phyloP scores from a whole-genome alignment of 192 early-diverging fungal genomes.

The Mortierella claussenii region DNA sequence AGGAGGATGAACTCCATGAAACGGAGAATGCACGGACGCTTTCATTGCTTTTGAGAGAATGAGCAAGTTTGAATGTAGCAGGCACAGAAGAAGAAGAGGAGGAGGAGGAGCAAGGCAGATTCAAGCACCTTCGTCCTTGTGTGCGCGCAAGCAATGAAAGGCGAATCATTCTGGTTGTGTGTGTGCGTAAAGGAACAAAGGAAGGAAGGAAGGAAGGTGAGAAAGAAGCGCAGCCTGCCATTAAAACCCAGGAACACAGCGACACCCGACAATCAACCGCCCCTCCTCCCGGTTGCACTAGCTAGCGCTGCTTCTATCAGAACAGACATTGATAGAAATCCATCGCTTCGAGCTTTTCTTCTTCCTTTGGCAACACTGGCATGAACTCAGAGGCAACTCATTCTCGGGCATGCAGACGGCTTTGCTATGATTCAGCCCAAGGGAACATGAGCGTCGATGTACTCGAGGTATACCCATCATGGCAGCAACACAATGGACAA shows the following conservation, averaged over 20 bases:
- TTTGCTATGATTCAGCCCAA: no score
- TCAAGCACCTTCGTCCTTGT: not conserved
- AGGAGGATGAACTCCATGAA: not conserved
- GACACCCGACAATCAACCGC: not conserved
- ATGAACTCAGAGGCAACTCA: no score
- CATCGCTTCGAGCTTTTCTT: not conserved
- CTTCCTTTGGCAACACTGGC: no score
- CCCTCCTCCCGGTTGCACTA: no score
- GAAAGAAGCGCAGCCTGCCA: not conserved
- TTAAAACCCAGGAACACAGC: not conserved
- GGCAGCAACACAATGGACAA: no score
- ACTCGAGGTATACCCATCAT: no score
- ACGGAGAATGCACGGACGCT: constrained; percentile 26
- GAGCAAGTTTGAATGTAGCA: not conserved
- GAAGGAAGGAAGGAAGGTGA: not conserved
- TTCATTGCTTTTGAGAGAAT: not conserved
- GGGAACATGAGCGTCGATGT: no score
- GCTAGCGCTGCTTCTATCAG: no score
- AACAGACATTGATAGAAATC: not conserved
- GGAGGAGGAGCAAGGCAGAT: not conserved
- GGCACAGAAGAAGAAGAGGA: not conserved
- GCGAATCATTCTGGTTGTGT: not conserved
- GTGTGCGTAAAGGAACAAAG: not conserved
- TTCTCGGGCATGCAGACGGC: no score
- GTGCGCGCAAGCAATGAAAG: not conserved